These are phyloP conservation scores for Candida jianshihensis DNA, from an alignment of 805 yeast genomes.

Conservation along the genomic window DNA sequence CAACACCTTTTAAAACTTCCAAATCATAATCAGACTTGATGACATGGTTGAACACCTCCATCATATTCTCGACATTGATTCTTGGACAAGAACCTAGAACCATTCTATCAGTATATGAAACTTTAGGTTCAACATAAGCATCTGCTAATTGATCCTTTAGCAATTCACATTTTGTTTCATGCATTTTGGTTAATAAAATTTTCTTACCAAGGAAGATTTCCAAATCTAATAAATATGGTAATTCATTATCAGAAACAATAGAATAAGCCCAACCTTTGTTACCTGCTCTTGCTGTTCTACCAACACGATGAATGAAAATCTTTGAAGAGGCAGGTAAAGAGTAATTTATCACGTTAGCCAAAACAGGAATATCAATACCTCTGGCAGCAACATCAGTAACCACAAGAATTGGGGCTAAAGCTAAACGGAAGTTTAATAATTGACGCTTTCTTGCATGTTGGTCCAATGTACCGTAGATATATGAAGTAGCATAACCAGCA, in stretches of 20 bases:
- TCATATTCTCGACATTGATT: constrained; percentile 55
- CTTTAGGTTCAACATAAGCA: constrained; percentile 44
- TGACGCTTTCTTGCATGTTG: constrained; percentile 93
- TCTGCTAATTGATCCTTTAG: constrained; percentile 39
- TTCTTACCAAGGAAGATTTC: constrained; percentile 87
- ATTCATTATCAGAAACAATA: constrained; percentile 73
- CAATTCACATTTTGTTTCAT: constrained; percentile 51
- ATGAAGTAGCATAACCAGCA: constrained; percentile 82
- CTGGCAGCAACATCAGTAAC: constrained; percentile 99
- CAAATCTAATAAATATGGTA: constrained; percentile 85
- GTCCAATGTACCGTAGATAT: constrained; percentile 89
- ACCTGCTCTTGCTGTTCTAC: constrained; percentile 99
- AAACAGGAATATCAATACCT: constrained; percentile 96
- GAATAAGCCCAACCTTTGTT: constrained; percentile 97
- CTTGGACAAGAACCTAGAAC: constrained; percentile 84
- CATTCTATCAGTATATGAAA: constrained; percentile 67
- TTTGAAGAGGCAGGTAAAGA: constrained; percentile 89
- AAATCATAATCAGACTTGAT: constrained; percentile 64
- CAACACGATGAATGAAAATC: constrained; percentile 93
- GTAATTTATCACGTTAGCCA: constrained; percentile 91
- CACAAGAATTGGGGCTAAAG: constrained; percentile 77
- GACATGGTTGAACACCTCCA: constrained; percentile 63
- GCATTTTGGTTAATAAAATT: constrained; percentile 62
- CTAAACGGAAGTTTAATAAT: constrained; percentile 75
- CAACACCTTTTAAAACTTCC: constrained; percentile 55